Conservation (phyloP, 208 protist species). For the Crithidia acanthocephali region DNA sequence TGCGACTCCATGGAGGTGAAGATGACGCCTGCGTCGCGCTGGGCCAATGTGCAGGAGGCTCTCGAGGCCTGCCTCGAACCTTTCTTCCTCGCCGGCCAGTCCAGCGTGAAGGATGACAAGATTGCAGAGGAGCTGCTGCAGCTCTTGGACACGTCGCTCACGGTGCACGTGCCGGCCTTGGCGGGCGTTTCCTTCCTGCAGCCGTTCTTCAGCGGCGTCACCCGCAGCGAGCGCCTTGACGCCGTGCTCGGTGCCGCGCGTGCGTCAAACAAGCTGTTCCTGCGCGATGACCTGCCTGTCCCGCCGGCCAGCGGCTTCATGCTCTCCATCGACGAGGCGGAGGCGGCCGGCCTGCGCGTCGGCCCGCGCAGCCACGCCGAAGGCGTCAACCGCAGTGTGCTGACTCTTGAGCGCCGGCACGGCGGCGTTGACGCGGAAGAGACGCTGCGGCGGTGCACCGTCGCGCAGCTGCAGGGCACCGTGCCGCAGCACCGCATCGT, state of each 20-base stretch:
- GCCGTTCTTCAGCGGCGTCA: constrained; percentile 15
- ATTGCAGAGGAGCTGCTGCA: constrained; percentile 22
- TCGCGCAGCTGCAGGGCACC: constrained; percentile 15
- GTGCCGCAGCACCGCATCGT: constrained; percentile 6
- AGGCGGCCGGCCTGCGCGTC: constrained; percentile 28
- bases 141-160: constrained; percentile 20
- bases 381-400: not conserved
- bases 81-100: constrained; percentile 19
- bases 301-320: constrained; percentile 14
- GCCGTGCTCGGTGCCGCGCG: constrained; percentile 13
- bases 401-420: constrained; percentile 9
- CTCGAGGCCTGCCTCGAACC: constrained; percentile 27
- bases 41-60: constrained; percentile 23
- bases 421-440: constrained; percentile 1
- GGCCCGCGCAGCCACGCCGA: constrained; percentile 28
- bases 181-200: constrained; percentile 16
- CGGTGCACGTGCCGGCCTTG: constrained; percentile 18
- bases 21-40: not conserved
- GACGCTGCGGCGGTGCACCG: not conserved
- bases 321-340: constrained; percentile 24
- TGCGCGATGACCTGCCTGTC: constrained; percentile 28
- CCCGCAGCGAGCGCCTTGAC: constrained; percentile 28
- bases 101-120: constrained; percentile 14
- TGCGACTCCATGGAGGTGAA: constrained; percentile 23
- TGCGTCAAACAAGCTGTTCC: constrained; percentile 23